Evolutionary conservation across 192 early-diverging fungal genomes (phyloP), one percentile per base, ranked within the genome.

Genomic region (Entomortierella parvispora): DNA sequence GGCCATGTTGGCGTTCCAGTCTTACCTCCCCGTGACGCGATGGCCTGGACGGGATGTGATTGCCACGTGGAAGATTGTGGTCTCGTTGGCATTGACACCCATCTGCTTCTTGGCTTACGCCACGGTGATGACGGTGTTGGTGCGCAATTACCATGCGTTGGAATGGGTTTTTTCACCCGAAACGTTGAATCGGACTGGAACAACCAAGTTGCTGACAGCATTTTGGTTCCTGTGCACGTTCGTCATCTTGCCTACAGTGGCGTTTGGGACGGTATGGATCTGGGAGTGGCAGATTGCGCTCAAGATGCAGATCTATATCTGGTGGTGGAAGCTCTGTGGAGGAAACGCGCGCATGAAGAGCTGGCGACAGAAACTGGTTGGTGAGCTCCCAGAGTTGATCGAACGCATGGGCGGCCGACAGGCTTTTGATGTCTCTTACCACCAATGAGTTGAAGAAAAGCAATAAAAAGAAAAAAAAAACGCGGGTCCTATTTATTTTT

Each of bases 41-140:
- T 82, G 81, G 81, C 81, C 81, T 17, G 81, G 81, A 57, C 69
- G 81, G 25, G 74, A 82, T 69, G 81, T 82, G 14, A 82, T 82
- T 60, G 81, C 81, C 23, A 82, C 81, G 1, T 82, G 81, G 81
- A 82, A 82, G 67, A 82, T 82, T 52, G 56, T 82, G 22, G 65
- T 70, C 3, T 76, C 64, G 0, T 57, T 77, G 29, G 74, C 69
- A 1, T 43, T 82, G 49, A 77, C 68, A 65, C 74, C 74, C 0
- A 37, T 77, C 4, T 77, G 74, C n/a, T 77, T 77, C 40, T 62
- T 77, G 15, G 34, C 68, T n/a, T 62, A 77, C 15, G 65, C 54
- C 2, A 68, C 74, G 1, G 17, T 77, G 22, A 17, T 77, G 26
- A 77, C 74, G 4, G 18, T 68, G 14, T 23, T 20, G 12, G 59